Base-by-base conservation (phyloP, 768 basidiomycete genomes). In the Mycena galericulata region DNA sequence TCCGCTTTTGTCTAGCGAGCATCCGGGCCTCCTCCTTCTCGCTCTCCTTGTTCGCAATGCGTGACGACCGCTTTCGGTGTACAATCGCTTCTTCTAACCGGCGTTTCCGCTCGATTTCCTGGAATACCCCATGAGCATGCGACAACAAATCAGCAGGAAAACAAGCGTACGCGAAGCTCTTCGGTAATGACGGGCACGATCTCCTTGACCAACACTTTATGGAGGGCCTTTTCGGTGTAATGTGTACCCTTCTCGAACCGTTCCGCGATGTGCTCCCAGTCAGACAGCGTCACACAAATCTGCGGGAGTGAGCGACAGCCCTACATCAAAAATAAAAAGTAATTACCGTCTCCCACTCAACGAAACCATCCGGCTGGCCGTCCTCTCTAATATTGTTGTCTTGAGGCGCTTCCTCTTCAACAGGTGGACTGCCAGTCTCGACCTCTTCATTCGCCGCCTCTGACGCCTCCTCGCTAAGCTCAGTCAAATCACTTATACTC, bases 271-370 rank as follows among this genome's bases (percentile, higher is more conserved):
- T 86, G 85, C 70, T 95, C 91, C 96, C 96, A 98, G 70, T 98
- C 95, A 15, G 86, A 82, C 3, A 95, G 84, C 18, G 92, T 93
- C 8, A 91, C 88, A 74, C 94, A 96, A 70, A 97, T 89, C 95
- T 97, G 69, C 24, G 24, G 20, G 30, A 45, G 60, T 29, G 34
- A 66, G 54, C 30, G 43, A 62, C 15, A 34, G 26, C 26, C 41
- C 57, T 57, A 51, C 49, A n/a, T 17, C 7, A 14, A 55, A 4
- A 46, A 61, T 26, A 1, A 56, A 20, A 8, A 46, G 56, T 43
- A 57, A 89, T 74, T 66, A 95, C 96, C 73, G 93, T 92, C 82
- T 97, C 94, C 96, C 97, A 98, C 78, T 97, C 96, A 43, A 94
- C 77, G 73, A 93, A 93, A 53, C 86, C 86, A 2, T 82, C 81